These are phyloP conservation scores for Penicillium sp. DNA, from an alignment of 2,329 filamentous ascomycete species.

Conservation along the genomic window DNA sequence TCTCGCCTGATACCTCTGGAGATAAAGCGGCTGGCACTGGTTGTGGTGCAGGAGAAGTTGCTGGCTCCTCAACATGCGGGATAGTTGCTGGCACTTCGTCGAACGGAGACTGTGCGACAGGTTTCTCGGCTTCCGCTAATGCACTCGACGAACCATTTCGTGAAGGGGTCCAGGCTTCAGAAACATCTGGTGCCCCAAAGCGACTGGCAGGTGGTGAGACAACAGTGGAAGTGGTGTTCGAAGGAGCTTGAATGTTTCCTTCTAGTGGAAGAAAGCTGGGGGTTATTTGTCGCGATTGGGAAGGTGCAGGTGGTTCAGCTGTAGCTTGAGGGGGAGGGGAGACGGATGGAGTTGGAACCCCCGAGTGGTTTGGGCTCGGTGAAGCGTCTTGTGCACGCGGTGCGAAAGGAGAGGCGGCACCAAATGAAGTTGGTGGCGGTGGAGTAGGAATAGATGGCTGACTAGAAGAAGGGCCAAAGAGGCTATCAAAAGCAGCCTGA, in stretches of 20 bases:
- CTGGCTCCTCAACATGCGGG: neutral
- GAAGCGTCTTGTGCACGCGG: constrained; percentile 38
- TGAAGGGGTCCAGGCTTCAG: constrained; percentile 40
- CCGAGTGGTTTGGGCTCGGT: constrained; percentile 44
- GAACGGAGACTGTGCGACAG: constrained; percentile 28
- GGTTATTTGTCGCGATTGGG: constrained; percentile 23
- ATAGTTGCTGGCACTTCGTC: constrained; percentile 25
- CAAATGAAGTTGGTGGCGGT: constrained; percentile 59
- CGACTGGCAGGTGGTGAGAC: constrained; percentile 69
- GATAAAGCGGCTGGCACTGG: constrained; percentile 50
- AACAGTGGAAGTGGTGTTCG: constrained; percentile 67
- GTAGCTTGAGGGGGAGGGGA: constrained; percentile 53
- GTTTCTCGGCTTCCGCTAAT: neutral
- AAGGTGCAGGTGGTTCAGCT: constrained; percentile 47
- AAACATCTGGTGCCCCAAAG: constrained; percentile 46
- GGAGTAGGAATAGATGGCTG: constrained; percentile 42
- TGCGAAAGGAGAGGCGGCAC: constrained; percentile 42
- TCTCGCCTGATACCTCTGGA: constrained; percentile 9
- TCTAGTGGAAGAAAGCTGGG: constrained; percentile 71
- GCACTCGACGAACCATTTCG: neutral
- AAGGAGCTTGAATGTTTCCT: constrained; percentile 56
- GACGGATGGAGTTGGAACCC: constrained; percentile 58
- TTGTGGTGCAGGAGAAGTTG: constrained; percentile 15
- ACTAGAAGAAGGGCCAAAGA: constrained; percentile 70
- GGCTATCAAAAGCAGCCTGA: constrained; percentile 75